Percentiles rank a stretch among this genome's conserved stretches.
phyloP scores from a whole-genome alignment of 352 stramenopile genomes.

The Phytophthora pini region DNA sequence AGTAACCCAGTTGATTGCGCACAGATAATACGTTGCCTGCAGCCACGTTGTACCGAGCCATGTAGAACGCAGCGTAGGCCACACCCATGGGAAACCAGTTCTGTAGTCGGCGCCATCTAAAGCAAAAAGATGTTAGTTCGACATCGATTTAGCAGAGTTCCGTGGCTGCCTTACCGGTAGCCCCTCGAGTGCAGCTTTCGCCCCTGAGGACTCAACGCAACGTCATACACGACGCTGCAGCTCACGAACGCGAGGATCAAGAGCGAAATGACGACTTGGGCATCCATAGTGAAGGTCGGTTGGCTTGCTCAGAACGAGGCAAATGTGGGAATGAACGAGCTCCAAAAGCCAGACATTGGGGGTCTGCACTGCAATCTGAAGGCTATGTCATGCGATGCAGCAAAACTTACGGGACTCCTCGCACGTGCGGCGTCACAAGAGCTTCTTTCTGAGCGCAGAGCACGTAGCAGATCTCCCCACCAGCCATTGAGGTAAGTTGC shows the following conservation, averaged over 20 bases:
- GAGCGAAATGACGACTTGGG: constrained; percentile 50
- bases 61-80: constrained; percentile 82
- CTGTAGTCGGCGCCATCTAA: constrained; percentile 66
- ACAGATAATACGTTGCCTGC: constrained; percentile 72
- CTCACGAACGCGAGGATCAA: constrained; percentile 65
- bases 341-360: constrained; percentile 7
- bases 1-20: constrained; percentile 60
- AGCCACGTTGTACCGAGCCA: constrained; percentile 77
- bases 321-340: constrained; percentile 32
- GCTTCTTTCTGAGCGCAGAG: constrained; percentile 23
- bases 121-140: constrained; percentile 5
- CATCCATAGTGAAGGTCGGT: constrained; percentile 32
- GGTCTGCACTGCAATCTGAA: constrained; percentile 1
- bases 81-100: constrained; percentile 85
- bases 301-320: constrained; percentile 6
- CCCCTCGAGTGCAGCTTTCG: constrained; percentile 58
- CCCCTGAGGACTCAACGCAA: constrained; percentile 62
- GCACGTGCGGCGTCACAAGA: constrained; percentile 11
- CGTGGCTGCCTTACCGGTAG: constrained; percentile 45
- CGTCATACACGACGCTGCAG: constrained; percentile 64
- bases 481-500: constrained; percentile 9
- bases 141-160: not conserved
- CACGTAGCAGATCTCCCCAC: not conserved
- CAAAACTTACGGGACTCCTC: constrained; percentile 11
- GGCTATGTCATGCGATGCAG: constrained; percentile 25